Evolutionary conservation across 306 rosid species (phyloP).

Genomic region (Crotalaria pallida): DNA sequence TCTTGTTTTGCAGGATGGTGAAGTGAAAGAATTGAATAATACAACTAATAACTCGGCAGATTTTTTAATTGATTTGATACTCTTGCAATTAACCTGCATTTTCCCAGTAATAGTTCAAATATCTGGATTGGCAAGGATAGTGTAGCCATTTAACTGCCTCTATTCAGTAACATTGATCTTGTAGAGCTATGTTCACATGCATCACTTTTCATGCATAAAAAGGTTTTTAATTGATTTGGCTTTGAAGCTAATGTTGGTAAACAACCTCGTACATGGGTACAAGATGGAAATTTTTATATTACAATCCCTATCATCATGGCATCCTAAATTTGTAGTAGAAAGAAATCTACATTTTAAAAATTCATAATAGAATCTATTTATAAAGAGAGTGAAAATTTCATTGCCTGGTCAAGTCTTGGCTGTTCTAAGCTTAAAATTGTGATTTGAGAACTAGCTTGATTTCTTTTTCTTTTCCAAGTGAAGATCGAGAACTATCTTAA

Average conservation of each 20-base stretch:
- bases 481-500: no score
- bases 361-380: no score
- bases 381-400: neutral
- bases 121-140: neutral
- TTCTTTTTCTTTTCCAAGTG: neutral
- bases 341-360: neutral
- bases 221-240: neutral
- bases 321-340: neutral
- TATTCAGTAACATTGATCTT: no score
- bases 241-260: constrained; percentile 9
- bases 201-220: no score
- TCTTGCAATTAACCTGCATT: neutral
- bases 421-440: neutral
- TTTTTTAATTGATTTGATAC: neutral
- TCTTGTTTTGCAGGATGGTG: neutral
- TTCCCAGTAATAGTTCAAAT: neutral
- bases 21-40: neutral
- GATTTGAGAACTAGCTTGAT: neutral
- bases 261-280: neutral
- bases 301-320: neutral
- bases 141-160: no score
- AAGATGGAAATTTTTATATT: neutral
- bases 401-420: neutral
- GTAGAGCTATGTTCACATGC: no score
- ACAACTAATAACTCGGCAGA: neutral